A percentile compares a stretch with the other conserved stretches of the same genome.
These are phyloP conservation scores for Syzygium oleosum DNA, from an alignment of 345 rosid species.

Conservation along the genomic window DNA sequence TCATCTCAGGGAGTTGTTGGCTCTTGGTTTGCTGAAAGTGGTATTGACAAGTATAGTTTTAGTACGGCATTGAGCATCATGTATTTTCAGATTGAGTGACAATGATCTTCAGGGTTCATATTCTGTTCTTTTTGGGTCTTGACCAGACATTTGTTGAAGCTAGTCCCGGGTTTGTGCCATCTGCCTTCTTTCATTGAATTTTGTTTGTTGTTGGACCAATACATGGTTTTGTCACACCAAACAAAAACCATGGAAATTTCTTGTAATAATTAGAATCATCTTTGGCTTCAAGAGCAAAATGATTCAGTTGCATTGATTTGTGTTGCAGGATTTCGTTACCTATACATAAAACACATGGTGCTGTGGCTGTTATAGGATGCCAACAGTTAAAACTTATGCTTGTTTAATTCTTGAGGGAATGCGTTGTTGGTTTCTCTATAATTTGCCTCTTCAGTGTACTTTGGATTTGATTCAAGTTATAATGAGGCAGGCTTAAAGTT, in stretches of 20 bases:
- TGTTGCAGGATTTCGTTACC: background rate
- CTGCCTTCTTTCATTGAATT: background rate
- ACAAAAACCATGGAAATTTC: background rate
- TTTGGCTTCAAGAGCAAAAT: background rate
- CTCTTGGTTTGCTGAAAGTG: conserved; percentile 46
- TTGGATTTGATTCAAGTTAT: background rate
- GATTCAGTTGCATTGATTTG: background rate
- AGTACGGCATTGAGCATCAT: conserved; percentile 60
- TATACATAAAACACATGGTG: background rate
- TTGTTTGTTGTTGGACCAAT: background rate
- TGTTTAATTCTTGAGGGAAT: background rate
- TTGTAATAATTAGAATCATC: background rate
- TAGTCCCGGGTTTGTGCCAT: background rate
- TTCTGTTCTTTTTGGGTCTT: background rate
- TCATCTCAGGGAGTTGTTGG: conserved; percentile 28
- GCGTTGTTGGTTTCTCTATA: background rate
- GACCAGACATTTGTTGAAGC: background rate
- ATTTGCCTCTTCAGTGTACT: background rate
- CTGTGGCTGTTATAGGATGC: background rate
- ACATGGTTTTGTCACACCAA: background rate
- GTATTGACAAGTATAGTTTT: conserved; percentile 20
- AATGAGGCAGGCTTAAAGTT: background rate
- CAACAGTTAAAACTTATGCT: background rate
- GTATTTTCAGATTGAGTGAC: conserved; percentile 43
- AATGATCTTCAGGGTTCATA: background rate